These are phyloP conservation scores for Elongisporangium undulatum DNA, from an alignment of 352 stramenopile genomes.

Conservation along the genomic window DNA sequence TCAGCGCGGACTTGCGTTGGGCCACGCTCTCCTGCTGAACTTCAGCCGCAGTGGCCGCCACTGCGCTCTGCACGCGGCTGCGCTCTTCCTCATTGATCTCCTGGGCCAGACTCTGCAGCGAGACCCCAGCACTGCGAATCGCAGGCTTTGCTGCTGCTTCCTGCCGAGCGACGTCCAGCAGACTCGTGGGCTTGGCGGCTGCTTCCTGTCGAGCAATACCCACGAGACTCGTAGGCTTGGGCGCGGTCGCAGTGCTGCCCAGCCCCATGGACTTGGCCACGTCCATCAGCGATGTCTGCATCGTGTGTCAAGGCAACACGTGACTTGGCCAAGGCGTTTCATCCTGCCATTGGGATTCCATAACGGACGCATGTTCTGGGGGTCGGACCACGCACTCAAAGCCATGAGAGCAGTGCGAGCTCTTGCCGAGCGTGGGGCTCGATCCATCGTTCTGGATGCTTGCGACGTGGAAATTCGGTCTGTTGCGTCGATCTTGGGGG, in stretches of 20 bases:
- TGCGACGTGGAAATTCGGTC: too few species aligned
- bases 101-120: slow-evolving; percentile 33
- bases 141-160: slow-evolving; percentile 7
- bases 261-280: slow-evolving; percentile 40
- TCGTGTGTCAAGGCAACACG: not conserved
- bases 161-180: slow-evolving; percentile 46
- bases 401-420: too few species aligned
- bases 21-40: slow-evolving; percentile 33
- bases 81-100: slow-evolving; percentile 45
- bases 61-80: slow-evolving; percentile 20
- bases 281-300: slow-evolving; percentile 32
- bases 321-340: too few species aligned
- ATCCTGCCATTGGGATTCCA: too few species aligned
- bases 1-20: slow-evolving; percentile 12
- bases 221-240: slow-evolving; percentile 17
- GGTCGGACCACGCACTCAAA: too few species aligned
- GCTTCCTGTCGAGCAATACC: slow-evolving; percentile 31
- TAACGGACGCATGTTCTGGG: too few species aligned
- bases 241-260: not conserved
- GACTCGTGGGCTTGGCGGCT: slow-evolving; percentile 17
- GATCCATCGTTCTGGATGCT: too few species aligned
- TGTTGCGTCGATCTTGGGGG: too few species aligned
- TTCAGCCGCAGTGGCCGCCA: slow-evolving; percentile 28
- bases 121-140: slow-evolving; percentile 7
- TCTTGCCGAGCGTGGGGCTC: too few species aligned